Evolutionary conservation across 331 rosid species (phyloP).

Genomic region (Quercus lobata): DNA sequence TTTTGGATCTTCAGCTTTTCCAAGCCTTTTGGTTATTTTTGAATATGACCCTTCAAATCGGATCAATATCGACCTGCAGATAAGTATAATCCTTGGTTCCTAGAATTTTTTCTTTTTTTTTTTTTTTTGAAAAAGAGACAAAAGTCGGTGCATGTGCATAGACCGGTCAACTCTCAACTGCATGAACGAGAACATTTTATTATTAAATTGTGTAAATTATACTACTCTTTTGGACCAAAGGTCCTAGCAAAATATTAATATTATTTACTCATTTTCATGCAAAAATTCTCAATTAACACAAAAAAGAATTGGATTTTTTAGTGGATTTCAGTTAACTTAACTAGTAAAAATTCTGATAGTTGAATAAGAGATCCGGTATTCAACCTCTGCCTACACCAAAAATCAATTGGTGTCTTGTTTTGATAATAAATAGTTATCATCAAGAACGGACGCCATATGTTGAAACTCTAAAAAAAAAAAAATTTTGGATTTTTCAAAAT

Average conservation of each 20-base stretch:
- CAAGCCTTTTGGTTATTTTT: neutral
- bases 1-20: slow-evolving; percentile 8
- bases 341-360: fast-evolving
- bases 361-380: too few species aligned
- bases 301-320: too few species aligned
- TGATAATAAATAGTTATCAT: too few species aligned
- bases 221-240: too few species aligned
- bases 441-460: fast-evolving
- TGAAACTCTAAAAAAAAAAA: too few species aligned
- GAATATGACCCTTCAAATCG: slow-evolving; percentile 20
- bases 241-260: too few species aligned
- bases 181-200: neutral
- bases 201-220: neutral
- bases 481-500: too few species aligned
- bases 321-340: fast-evolving
- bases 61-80: neutral
- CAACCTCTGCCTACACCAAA: fast-evolving
- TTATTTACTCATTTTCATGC: too few species aligned
- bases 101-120: neutral
- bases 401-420: too few species aligned
- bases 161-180: neutral
- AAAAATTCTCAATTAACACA: too few species aligned
- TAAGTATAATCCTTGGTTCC: neutral
- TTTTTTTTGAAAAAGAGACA: neutral
- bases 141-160: neutral